Evolutionary conservation across 2,329 filamentous ascomycete species (phyloP), one percentile per base, ranked within the genome.

Genomic region (Reticulascus tulasneorum): DNA sequence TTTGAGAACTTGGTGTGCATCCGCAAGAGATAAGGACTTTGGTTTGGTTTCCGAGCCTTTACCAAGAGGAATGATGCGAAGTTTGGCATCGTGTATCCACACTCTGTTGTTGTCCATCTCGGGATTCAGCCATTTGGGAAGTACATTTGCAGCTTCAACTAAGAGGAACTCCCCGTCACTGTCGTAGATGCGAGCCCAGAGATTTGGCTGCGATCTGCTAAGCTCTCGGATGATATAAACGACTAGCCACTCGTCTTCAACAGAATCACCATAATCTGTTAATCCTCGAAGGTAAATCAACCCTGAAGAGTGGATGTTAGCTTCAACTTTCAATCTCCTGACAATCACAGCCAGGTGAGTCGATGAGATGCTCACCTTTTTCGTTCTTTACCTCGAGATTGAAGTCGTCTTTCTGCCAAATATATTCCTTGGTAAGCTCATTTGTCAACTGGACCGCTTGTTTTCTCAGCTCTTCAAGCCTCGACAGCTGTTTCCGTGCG

Each of bases 171-270:
- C 90, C 50, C 94, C 94, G 62, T 97, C 93, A 31, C 81, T 84
- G 58, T 98, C 93, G 41, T 77, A 81, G 5, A 94, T 74, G 31
- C 86, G 81, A 29, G 89, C 76, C 90, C 91, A 98, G 7, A 89
- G 69, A 41, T 84, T 72, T 5, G 78, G 68, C 50, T 86, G 86
- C 23, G 75, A 71, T 48, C 73, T 84, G 49, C 83, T 90, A 49
- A 97, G 65, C 61, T 94, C 84, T 28, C 86, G 79, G 20, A 98
- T 69, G 6, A 97, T 66, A 62, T 90, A 95, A 15, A 97, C 90
- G 41, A 97, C 82, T 6, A 97, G 75, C 94, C 93, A 98, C 66
- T 98, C 94, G 51, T 98, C 93, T 53, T 95, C 91, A 5, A 97
- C 82, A 0, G 89, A 93, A 60, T 98, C 94, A 8, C 91, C 90